Evolutionary conservation across 2,329 filamentous ascomycete species (phyloP).

Genomic region (Botrytis squamosa): DNA sequence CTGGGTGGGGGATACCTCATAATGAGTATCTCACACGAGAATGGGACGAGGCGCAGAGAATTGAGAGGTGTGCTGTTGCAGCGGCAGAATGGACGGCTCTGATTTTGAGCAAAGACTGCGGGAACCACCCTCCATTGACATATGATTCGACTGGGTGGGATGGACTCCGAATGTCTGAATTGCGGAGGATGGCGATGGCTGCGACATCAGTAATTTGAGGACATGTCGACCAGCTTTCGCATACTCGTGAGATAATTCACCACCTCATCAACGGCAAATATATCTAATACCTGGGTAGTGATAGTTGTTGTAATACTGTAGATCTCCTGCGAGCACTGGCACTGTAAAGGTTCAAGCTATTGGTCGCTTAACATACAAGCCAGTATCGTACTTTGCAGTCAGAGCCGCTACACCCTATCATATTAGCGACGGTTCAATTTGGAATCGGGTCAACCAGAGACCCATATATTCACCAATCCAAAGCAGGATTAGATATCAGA

Average conservation of each 20-base stretch:
- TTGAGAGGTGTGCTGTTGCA: not conserved
- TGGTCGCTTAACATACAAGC: not conserved
- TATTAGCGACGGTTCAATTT: not conserved
- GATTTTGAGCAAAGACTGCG: accelerated
- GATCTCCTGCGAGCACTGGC: not conserved
- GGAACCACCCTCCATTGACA: not conserved
- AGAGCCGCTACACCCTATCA: not conserved
- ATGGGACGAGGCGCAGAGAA: not conserved
- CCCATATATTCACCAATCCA: not conserved
- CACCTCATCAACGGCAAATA: not conserved
- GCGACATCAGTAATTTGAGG: not conserved
- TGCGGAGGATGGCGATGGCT: not conserved
- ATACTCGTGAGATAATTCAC: not conserved
- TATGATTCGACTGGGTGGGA: not conserved
- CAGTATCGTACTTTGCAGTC: not conserved
- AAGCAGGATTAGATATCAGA: not conserved
- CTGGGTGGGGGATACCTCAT: not conserved
- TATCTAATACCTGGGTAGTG: not conserved
- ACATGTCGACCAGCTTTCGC: not conserved
- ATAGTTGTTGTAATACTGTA: not conserved
- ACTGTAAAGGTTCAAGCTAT: not conserved
- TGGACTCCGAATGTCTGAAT: accelerated
- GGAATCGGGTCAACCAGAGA: not conserved
- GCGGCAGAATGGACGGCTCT: not conserved
- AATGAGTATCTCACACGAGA: accelerated